Percentiles rank a stretch among this genome's conserved stretches.
Conservation (phyloP, 306 rosid genomes). For the Glycyrrhiza uralensis region DNA sequence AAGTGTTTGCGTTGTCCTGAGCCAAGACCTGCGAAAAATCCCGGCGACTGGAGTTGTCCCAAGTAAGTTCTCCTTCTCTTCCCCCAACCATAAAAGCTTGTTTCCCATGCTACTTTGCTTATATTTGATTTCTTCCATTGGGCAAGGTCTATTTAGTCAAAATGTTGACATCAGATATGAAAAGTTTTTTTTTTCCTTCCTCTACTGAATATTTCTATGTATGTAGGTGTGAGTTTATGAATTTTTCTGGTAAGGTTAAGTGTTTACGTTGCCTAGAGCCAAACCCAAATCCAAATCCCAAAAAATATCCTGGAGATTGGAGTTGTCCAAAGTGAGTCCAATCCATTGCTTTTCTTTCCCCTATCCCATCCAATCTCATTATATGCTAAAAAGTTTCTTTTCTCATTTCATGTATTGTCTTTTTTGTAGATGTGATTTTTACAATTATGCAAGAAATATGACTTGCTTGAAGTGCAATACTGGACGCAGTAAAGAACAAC, state of each 20-base stretch:
- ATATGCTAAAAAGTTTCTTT: neutral
- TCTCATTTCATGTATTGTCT: slow-evolving; percentile 12
- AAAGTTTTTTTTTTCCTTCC: neutral
- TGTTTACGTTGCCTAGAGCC: slow-evolving; percentile 65
- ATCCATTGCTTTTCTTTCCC: slow-evolving; percentile 24
- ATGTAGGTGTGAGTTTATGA: slow-evolving; percentile 81
- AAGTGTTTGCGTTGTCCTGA: slow-evolving; percentile 69
- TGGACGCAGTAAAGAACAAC: slow-evolving; percentile 35
- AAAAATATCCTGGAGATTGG: slow-evolving; percentile 66
- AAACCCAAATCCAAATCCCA: slow-evolving; percentile 42
- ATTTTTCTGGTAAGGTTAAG: slow-evolving; percentile 59
- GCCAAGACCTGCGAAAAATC: slow-evolving; percentile 46
- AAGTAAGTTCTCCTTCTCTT: slow-evolving; percentile 52
- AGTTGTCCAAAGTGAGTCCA: slow-evolving; percentile 78
- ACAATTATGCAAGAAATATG: slow-evolving; percentile 51
- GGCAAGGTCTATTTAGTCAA: neutral
- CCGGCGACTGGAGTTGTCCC: slow-evolving; percentile 86
- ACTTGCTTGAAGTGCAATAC: slow-evolving; percentile 61
- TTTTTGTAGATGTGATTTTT: slow-evolving; percentile 62
- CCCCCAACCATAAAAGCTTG: neutral
- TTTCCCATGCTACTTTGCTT: neutral
- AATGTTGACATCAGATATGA: neutral
- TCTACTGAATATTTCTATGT: slow-evolving; percentile 8
- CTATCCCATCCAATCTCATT: neutral
- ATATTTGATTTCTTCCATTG: neutral